Conservation (phyloP, 306 rosid genomes). For the Vigna angularis region DNA sequence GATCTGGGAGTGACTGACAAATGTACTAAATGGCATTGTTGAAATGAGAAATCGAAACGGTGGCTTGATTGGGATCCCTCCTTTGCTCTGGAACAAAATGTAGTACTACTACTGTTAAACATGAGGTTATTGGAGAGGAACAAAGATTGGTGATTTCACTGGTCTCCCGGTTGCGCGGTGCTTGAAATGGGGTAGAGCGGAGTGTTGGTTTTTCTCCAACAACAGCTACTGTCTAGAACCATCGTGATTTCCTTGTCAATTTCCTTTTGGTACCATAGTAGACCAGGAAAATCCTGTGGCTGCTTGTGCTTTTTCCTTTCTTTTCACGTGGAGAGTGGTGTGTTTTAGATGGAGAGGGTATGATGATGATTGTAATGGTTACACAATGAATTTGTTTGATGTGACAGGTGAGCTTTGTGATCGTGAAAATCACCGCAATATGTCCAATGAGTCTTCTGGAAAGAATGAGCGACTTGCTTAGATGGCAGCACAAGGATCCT, state of each 20-base stretch:
- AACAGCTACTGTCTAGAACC: neutral
- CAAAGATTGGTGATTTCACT: neutral
- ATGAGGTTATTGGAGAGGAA: neutral
- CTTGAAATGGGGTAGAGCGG: constrained; percentile 22
- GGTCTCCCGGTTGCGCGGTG: neutral
- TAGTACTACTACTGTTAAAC: neutral
- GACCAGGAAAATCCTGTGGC: constrained; percentile 40
- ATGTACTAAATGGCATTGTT: constrained; percentile 13
- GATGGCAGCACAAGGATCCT: constrained; percentile 86
- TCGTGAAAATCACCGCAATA: constrained; percentile 83
- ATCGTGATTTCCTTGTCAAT: constrained; percentile 17
- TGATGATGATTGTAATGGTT: constrained; percentile 38
- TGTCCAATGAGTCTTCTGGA: constrained; percentile 77
- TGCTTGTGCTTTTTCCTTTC: constrained; percentile 41
- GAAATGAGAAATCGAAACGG: neutral
- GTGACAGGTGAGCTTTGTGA: constrained; percentile 68
- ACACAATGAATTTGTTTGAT: constrained; percentile 6
- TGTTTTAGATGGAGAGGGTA: neutral
- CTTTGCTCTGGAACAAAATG: neutral
- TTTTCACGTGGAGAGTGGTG: neutral
- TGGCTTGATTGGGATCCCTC: constrained; percentile 2
- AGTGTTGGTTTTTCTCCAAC: constrained; percentile 13
- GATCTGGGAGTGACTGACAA: constrained; percentile 20
- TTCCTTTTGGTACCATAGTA: constrained; percentile 18
- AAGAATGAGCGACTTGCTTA: constrained; percentile 74